Evolutionary conservation across 2,329 filamentous ascomycete species (phyloP).

Genomic region (Pyrenochaeta sp.): DNA sequence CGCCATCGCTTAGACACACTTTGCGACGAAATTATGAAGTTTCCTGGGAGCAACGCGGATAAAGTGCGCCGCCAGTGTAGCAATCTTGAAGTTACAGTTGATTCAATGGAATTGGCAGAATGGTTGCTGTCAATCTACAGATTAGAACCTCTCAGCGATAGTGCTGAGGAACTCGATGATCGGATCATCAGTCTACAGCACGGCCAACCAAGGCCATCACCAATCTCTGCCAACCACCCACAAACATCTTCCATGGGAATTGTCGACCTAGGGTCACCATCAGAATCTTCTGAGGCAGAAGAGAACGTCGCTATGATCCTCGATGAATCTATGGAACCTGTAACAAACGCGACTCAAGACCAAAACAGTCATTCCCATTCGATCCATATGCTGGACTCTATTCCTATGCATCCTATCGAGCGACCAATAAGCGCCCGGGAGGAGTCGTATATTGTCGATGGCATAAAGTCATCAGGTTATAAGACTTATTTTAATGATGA

Average conservation of each 20-base stretch:
- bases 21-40: slow-evolving; percentile 24
- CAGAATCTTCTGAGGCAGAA: slow-evolving; percentile 13
- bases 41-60: slow-evolving; percentile 60
- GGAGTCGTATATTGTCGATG: not conserved
- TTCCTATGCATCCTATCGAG: slow-evolving; percentile 15
- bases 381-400: slow-evolving; percentile 2
- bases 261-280: slow-evolving; percentile 29
- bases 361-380: not conserved
- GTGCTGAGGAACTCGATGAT: slow-evolving; percentile 2
- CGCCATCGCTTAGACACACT: slow-evolving; percentile 24
- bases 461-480: not conserved
- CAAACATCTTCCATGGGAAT: too few species aligned
- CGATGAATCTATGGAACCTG: not conserved
- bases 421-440: not conserved
- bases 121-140: slow-evolving; percentile 52
- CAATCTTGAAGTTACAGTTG: slow-evolving; percentile 71
- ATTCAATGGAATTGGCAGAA: slow-evolving; percentile 63
- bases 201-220: not conserved
- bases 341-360: not conserved
- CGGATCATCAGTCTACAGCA: not conserved
- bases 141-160: slow-evolving; percentile 5
- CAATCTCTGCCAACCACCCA: too few species aligned
- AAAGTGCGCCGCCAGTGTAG: slow-evolving; percentile 66
- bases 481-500: slow-evolving; percentile 13
- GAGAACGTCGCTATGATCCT: not conserved